Conservation (phyloP, 1,284 basidiomycete genomes). For the Cryptococcus sp. region DNA sequence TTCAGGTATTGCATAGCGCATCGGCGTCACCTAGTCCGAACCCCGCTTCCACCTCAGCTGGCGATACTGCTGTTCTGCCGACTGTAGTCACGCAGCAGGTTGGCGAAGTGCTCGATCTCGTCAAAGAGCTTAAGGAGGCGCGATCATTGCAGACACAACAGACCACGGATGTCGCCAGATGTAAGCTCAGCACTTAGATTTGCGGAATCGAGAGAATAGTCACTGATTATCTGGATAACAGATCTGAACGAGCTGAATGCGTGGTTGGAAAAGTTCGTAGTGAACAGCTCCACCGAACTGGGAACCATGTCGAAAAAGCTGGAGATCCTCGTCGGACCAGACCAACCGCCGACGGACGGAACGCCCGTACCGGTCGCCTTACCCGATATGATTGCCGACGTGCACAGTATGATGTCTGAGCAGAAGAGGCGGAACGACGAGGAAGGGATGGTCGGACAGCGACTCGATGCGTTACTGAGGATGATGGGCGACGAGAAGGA, state of each 20-base stretch:
- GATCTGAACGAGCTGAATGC: constrained; percentile 54
- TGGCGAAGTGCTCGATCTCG: constrained; percentile 33
- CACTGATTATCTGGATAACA: constrained; percentile 11
- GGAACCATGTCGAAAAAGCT: constrained; percentile 64
- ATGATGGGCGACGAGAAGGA: constrained; percentile 48
- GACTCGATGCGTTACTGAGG: constrained; percentile 43
- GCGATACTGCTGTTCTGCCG: not conserved
- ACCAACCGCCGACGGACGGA: constrained; percentile 18
- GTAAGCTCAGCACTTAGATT: constrained; percentile 30
- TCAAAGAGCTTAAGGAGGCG: constrained; percentile 43
- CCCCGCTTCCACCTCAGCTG: not conserved
- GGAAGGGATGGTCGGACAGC: constrained; percentile 35
- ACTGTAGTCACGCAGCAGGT: constrained; percentile 35
- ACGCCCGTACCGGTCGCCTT: constrained; percentile 15
- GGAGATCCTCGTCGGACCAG: constrained; percentile 62
- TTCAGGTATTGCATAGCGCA: constrained; percentile 36
- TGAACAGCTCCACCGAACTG: constrained; percentile 69
- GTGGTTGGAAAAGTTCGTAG: constrained; percentile 80
- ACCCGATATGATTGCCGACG: constrained; percentile 38
- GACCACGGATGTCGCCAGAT: constrained; percentile 49
- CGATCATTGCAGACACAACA: constrained; percentile 45
- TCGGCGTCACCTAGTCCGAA: constrained; percentile 21
- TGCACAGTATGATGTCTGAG: constrained; percentile 47
- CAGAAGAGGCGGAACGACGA: constrained; percentile 35
- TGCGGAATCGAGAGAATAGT: not conserved